Percentiles rank a stretch among this genome's conserved stretches.
phyloP scores from a whole-genome alignment of 805 yeast genomes.

The Wickerhamomyces alni region DNA sequence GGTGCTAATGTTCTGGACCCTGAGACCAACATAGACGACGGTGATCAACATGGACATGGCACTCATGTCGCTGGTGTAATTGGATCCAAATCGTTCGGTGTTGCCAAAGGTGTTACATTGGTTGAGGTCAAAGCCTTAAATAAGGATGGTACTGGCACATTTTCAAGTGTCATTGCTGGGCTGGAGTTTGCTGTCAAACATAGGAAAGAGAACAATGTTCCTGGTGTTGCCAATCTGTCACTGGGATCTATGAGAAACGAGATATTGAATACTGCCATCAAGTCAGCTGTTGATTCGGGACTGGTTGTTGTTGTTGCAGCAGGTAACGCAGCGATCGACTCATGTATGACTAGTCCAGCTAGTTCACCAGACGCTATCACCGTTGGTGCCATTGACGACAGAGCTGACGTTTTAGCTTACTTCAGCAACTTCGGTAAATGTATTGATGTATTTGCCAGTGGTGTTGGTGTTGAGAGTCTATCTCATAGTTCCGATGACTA shows the following conservation, averaged over 20 bases:
- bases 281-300: conserved; percentile 70
- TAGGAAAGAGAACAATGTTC: conserved; percentile 27
- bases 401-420: conserved; percentile 59
- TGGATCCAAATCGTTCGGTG: conserved; percentile 77
- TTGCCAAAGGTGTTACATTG: conserved; percentile 61
- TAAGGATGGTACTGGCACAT: conserved; percentile 60
- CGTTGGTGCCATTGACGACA: conserved; percentile 85
- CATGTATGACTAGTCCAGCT: conserved; percentile 85
- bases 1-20: conserved; percentile 62
- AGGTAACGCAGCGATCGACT: conserved; percentile 74
- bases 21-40: conserved; percentile 30
- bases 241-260: conserved; percentile 68
- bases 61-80: conserved; percentile 90
- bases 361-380: conserved; percentile 67
- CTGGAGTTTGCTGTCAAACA: conserved; percentile 65
- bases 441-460: conserved; percentile 82
- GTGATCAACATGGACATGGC: conserved; percentile 84
- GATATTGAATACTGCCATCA: conserved; percentile 67
- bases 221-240: conserved; percentile 73
- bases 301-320: conserved; percentile 76
- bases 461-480: conserved; percentile 59
- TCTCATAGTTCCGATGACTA: conserved; percentile 24
- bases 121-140: conserved; percentile 75
- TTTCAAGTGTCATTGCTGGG: conserved; percentile 60
- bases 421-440: conserved; percentile 95